A percentile compares a stretch with the other conserved stretches of the same genome.
Conservation (phyloP, 1,139 yeast species). For the Barnettozyma hawaiiensis region DNA sequence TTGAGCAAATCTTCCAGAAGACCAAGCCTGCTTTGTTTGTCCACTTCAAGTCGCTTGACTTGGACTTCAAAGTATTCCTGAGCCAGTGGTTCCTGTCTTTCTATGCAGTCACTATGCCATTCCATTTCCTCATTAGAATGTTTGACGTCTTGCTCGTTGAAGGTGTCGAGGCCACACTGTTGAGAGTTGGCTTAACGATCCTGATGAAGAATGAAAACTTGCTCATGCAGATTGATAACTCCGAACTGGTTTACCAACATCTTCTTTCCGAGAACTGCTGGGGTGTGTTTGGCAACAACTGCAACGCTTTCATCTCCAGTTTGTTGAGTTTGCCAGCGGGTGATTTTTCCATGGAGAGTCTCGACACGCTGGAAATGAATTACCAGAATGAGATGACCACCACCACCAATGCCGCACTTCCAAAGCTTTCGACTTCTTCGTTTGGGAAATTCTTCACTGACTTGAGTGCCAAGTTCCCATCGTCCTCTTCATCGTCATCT, state of each 20-base stretch:
- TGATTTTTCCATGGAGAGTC: constrained; percentile 22
- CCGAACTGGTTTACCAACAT: constrained; percentile 58
- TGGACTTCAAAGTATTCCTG: constrained; percentile 42
- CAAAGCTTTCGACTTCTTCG: constrained; percentile 3
- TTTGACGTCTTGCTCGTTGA: constrained; percentile 55
- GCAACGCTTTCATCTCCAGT: constrained; percentile 46
- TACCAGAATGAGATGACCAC: constrained; percentile 13
- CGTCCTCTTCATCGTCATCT: constrained; percentile 10
- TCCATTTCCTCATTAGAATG: constrained; percentile 43
- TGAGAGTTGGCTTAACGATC: constrained; percentile 55
- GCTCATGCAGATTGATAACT: constrained; percentile 48
- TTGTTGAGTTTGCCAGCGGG: constrained; percentile 26
- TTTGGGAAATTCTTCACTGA: constrained; percentile 15
- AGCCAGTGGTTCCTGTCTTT: constrained; percentile 68
- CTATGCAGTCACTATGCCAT: constrained; percentile 56
- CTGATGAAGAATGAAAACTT: constrained; percentile 46
- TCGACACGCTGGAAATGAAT: constrained; percentile 25
- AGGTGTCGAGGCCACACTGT: constrained; percentile 60
- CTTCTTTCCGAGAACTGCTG: constrained; percentile 50
- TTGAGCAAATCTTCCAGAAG: constrained; percentile 38
- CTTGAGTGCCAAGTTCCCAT: constrained; percentile 5
- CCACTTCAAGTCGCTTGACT: constrained; percentile 39
- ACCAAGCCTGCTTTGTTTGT: constrained; percentile 39
- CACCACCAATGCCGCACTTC: constrained; percentile 1
- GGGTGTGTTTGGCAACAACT: constrained; percentile 39